These are phyloP conservation scores for Rhododendron ferrugineum DNA, from an alignment of 148 eudicot genomes.

Conservation along the genomic window DNA sequence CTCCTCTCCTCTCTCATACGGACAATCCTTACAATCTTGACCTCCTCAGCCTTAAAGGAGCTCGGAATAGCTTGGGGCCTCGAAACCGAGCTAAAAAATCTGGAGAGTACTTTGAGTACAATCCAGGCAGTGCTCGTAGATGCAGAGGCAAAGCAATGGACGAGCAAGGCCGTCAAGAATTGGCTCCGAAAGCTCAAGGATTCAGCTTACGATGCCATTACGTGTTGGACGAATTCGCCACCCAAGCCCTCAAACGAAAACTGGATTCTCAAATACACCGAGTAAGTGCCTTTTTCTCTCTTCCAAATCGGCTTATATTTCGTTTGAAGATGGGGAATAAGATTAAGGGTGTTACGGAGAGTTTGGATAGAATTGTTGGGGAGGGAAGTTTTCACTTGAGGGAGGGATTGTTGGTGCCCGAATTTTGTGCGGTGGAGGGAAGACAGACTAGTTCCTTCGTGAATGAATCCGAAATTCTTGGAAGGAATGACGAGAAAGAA, in stretches of 20 bases:
- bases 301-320: neutral
- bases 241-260: neutral
- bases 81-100: too few relatives aligned
- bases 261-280: neutral
- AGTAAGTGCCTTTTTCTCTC: neutral
- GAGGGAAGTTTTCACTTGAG: neutral
- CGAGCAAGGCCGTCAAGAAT: neutral
- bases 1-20: too few relatives aligned
- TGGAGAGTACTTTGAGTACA: too few relatives aligned
- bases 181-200: slow-evolving; percentile 8
- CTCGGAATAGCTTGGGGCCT: neutral
- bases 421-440: neutral
- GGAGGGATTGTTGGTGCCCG: neutral
- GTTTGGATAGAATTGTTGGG: neutral
- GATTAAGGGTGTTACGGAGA: neutral
- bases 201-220: neutral
- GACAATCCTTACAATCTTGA: too few relatives aligned
- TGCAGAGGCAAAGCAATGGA: slow-evolving; percentile 13
- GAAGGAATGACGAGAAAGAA: slow-evolving; percentile 5
- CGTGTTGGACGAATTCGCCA: neutral
- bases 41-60: too few relatives aligned
- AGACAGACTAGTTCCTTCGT: neutral
- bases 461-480: slow-evolving; percentile 5
- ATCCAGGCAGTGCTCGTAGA: neutral
- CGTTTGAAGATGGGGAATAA: neutral